Evolutionary conservation across 2,329 filamentous ascomycete genomes (phyloP), one percentile per base, ranked within the genome.

Genomic region (Xylariaceae sp.): DNA sequence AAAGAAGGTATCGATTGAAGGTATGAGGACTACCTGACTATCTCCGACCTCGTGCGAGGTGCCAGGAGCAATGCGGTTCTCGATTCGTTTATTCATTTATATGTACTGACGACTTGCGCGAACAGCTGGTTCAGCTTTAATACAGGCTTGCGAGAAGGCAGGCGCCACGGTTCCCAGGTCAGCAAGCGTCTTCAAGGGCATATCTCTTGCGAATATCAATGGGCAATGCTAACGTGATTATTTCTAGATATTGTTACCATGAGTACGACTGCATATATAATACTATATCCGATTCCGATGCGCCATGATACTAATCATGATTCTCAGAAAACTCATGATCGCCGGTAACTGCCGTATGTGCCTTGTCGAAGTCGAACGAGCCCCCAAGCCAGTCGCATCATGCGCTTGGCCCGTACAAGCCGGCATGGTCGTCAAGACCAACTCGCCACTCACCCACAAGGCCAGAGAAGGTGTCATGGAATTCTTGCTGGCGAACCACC

Each of bases 271-370:
- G 69, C 67, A 35, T 23, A 35, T 23, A 51, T n/a, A 34, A 23
- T 55, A 61, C 63, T 55, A 67, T 55, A 57, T 49, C 59, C 57
- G 53, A 57, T 66, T 13, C 57, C 23, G 30, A 51, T 15, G 48
- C 55, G 45, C 58, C 48, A 11, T 39, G 18, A 47, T 64, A 59
- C 79, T 82, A 71, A 82, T 73, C 72, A 73, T 69, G 68, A 68
- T 60, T 60, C 66, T 71, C 72, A 93, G 90, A 75, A 97, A 99
- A 80, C 84, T 99, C 69, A 92, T 96, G 88, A 96, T 99, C 82
- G 94, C 94, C 72, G 94, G 94, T 77, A 99, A 97, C 79, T 99
- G 94, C 77, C 92, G 94, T 80, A 99, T 99, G 94, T 99, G 94
- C 78, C 80, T 99, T 73, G 94, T 99, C 73, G 94, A 99, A 81